Base-by-base conservation (phyloP, 345 rosid species). In the Citrus australasica region DNA sequence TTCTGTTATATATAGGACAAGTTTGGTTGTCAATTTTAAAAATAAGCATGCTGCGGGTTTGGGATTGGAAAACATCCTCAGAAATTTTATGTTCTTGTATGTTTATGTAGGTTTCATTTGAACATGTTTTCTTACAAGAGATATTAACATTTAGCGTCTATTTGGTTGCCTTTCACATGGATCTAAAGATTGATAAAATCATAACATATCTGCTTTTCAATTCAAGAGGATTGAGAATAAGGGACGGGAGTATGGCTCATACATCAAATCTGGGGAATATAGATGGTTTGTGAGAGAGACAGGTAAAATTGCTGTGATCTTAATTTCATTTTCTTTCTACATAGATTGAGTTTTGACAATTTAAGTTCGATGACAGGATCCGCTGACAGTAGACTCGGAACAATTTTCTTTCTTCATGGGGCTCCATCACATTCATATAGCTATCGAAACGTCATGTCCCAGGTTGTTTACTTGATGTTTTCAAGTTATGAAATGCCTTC, bases 391-490 rank as follows among this genome's bases (percentile, higher is more conserved):
- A 87, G 90, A 38, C 89, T 93, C 16, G 94, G 97, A 73, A 92
- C 99, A 0, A 59, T 95, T 77, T 88, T 93, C 30, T 93, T 93
- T 86, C 71, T 95, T 63, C 98, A 95, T 37, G 98, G 98, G 10
- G 99, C 98, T 82, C 99, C 99, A 21, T 84, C 97, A 51, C 99
- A 95, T 73, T 95, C 98, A 82, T 95, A 82, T 80, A 89, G 99
- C 86, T 95, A 86, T 74, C 87, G 94, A 16, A 89, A 89, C 73
- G 94, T 95, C 82, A 93, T 95, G 98, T 91, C 99, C 80, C 85
- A 93, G 98, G 98, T 93, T 53, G 61, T 81, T 40, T 66, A 51
- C 38, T 6, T 10, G 16, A 38, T 32, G 71, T 53, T 60, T 16
- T 42, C 19, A 75, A 63, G 60, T 59, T 42, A n/a, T 46, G 19